Evolutionary conservation across 306 rosid genomes (phyloP).

Genomic region (Trichosanthes truncata): DNA sequence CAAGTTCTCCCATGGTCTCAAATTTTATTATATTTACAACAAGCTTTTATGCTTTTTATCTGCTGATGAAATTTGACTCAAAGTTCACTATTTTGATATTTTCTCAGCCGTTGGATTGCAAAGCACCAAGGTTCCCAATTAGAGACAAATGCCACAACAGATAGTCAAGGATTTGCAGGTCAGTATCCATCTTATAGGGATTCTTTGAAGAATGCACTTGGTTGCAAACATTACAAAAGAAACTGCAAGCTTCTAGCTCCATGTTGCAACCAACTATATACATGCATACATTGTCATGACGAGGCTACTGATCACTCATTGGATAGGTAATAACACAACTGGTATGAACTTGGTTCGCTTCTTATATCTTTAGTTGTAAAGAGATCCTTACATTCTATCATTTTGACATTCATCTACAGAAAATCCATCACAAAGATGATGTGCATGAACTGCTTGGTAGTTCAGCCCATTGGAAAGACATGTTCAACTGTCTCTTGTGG

Average conservation of each 20-base stretch:
- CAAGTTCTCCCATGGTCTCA: not conserved
- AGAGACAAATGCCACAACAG: slow-evolving; percentile 24
- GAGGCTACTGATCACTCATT: slow-evolving; percentile 56
- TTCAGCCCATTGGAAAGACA: slow-evolving; percentile 58
- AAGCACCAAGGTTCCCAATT: slow-evolving; percentile 40
- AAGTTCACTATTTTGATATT: slow-evolving; percentile 1
- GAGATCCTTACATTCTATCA: not conserved
- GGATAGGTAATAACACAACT: slow-evolving; percentile 45
- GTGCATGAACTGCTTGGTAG: slow-evolving; percentile 88
- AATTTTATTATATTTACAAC: not conserved
- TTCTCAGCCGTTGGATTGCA: slow-evolving; percentile 83
- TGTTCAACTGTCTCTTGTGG: slow-evolving; percentile 66
- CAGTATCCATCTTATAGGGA: slow-evolving; percentile 69
- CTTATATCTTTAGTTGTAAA: not conserved
- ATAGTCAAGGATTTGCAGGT: slow-evolving; percentile 50
- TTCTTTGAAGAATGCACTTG: slow-evolving; percentile 40
- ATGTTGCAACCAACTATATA: slow-evolving; percentile 75
- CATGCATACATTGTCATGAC: slow-evolving; percentile 88
- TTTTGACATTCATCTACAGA: slow-evolving; percentile 34
- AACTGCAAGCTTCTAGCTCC: slow-evolving; percentile 75
- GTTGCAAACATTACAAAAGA: slow-evolving; percentile 93
- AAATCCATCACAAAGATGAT: slow-evolving; percentile 75
- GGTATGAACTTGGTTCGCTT: not conserved
- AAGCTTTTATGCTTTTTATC: not conserved
- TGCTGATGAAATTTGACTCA: not conserved